Evolutionary conservation across 345 rosid species (phyloP).

Genomic region (Syzygium jambos): DNA sequence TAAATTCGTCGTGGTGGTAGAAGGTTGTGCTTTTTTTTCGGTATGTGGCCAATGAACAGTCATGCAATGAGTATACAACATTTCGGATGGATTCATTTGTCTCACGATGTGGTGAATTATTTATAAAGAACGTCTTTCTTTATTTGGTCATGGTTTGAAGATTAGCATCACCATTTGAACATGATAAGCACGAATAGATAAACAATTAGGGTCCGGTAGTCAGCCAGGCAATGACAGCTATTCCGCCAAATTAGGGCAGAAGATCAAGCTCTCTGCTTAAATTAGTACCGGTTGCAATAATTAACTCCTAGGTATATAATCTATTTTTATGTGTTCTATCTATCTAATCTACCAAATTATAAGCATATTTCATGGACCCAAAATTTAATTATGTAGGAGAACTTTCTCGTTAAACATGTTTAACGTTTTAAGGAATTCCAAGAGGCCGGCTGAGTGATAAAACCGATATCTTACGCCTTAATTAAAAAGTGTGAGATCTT

Average conservation of each 20-base stretch:
- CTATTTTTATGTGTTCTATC: background rate
- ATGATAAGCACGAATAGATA: background rate
- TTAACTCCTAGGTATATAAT: background rate
- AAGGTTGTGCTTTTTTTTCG: background rate
- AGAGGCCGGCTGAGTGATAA: background rate
- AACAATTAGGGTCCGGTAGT: background rate
- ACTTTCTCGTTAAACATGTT: background rate
- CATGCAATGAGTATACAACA: background rate
- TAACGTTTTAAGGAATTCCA: too few relatives aligned
- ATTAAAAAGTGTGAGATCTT: accelerated
- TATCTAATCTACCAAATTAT: background rate
- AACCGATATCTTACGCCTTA: background rate
- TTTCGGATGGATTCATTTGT: background rate
- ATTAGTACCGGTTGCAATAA: background rate
- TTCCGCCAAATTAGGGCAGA: background rate
- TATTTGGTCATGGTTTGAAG: background rate
- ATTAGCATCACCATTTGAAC: background rate
- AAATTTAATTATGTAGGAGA: background rate
- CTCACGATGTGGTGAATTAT: background rate
- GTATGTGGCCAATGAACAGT: background rate
- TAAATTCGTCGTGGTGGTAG: background rate
- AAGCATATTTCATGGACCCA: background rate
- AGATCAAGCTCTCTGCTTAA: background rate
- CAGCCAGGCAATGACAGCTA: background rate
- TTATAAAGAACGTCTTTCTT: background rate